Evolutionary conservation across 306 rosid species (phyloP).

Genomic region (Begonia masoniana): DNA sequence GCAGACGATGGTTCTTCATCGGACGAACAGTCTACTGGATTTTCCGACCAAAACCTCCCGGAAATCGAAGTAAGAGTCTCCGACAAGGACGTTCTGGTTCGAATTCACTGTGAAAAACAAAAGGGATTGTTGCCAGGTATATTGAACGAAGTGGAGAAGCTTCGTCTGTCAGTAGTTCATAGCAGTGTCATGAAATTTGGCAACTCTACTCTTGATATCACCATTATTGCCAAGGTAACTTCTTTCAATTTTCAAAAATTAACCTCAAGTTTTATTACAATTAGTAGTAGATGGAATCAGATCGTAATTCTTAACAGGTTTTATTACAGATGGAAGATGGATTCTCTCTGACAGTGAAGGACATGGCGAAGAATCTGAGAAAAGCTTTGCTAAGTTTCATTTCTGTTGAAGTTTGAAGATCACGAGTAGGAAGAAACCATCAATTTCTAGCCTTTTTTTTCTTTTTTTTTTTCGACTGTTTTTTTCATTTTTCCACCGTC

Average conservation of each 20-base stretch:
- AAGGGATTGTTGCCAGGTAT: conserved; percentile 54
- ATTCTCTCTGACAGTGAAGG: conserved; percentile 55
- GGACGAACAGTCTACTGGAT: conserved; percentile 3
- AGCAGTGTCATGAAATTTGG: conserved; percentile 76
- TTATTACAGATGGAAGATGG: conserved; percentile 58
- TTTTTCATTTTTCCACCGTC: too few relatives aligned
- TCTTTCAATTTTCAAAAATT: neutral
- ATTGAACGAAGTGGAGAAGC: conserved; percentile 55
- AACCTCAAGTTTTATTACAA: neutral
- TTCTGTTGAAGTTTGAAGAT: too few relatives aligned
- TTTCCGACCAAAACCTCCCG: conserved; percentile 31
- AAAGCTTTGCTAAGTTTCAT: conserved; percentile 15
- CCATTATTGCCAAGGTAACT: conserved; percentile 74
- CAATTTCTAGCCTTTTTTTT: too few relatives aligned
- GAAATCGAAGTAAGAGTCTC: conserved; percentile 81
- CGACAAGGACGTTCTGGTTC: conserved; percentile 64
- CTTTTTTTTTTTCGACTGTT: too few relatives aligned
- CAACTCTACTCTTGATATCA: conserved; percentile 58
- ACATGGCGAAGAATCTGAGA: conserved; percentile 55
- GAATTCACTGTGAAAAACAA: conserved; percentile 77
- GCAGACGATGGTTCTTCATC: conserved; percentile 27
- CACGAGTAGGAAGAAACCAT: too few relatives aligned
- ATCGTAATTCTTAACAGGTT: neutral
- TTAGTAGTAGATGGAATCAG: neutral
- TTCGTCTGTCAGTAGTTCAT: conserved; percentile 46